Percentiles rank a stretch among this genome's conserved stretches.
Evolutionary conservation across 2,329 filamentous ascomycete species (phyloP).

Genomic region (Pyricularia grisea): DNA sequence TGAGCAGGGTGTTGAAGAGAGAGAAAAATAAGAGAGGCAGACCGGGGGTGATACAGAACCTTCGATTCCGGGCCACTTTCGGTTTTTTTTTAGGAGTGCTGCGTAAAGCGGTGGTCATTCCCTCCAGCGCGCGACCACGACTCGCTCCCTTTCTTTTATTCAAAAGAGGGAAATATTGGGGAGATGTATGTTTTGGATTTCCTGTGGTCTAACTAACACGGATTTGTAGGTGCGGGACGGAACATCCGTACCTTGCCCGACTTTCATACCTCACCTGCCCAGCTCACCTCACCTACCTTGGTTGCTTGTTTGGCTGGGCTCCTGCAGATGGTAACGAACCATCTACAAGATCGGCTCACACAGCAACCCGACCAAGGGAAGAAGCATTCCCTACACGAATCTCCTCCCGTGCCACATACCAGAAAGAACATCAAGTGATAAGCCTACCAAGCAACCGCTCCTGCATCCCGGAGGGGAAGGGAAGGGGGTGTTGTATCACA

Average conservation of each 20-base stretch:
- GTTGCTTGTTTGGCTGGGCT: not conserved
- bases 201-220: not conserved
- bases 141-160: not conserved
- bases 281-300: not conserved
- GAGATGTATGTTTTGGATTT: not conserved
- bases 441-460: not conserved
- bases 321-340: not conserved
- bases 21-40: not conserved
- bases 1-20: not conserved
- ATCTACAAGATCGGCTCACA: not conserved
- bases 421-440: not conserved
- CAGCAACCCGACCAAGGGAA: not conserved
- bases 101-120: not conserved
- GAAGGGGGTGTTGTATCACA: constrained; percentile 3
- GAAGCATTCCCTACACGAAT: not conserved
- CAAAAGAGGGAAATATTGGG: not conserved
- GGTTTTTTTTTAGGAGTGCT: not conserved
- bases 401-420: not conserved
- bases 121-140: not conserved
- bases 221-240: not conserved
- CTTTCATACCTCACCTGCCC: not conserved
- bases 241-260: not conserved
- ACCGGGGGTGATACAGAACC: not conserved
- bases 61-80: not conserved
- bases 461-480: not conserved